phyloP scores from a whole-genome alignment of 78 protist genomes.

The Dictyostelium discoideum region DNA sequence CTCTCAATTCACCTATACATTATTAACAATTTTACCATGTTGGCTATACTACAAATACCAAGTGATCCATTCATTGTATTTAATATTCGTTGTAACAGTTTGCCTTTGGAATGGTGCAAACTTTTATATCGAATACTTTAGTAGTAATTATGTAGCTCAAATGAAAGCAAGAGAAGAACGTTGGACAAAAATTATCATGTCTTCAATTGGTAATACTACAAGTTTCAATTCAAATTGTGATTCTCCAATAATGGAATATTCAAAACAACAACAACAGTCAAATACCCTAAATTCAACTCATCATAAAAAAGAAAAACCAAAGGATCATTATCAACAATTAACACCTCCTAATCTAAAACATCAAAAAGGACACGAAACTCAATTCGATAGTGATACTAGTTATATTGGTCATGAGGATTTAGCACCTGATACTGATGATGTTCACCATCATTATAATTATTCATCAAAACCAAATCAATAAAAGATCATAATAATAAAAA shows the following conservation, averaged over 20 bases:
- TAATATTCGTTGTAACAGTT: neutral
- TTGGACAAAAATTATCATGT: constrained; percentile 58
- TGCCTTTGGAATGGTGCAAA: constrained; percentile 78
- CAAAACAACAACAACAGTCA: neutral
- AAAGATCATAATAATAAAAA: no score
- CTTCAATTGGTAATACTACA: constrained; percentile 34
- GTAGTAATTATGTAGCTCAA: constrained; percentile 39
- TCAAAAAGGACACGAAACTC: neutral
- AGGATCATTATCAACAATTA: neutral
- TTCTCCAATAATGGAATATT: neutral
- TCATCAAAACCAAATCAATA: neutral
- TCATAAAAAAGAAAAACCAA: neutral
- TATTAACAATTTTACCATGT: constrained; percentile 43
- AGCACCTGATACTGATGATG: neutral
- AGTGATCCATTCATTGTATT: constrained; percentile 1
- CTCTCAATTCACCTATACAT: constrained; percentile 62
- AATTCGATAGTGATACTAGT: constrained; percentile 4
- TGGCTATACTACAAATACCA: constrained; percentile 18
- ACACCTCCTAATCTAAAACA: neutral
- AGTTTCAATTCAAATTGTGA: neutral
- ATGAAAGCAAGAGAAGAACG: constrained; percentile 68
- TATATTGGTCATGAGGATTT: neutral
- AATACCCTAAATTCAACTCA: neutral
- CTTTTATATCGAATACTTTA: constrained; percentile 48
- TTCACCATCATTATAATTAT: neutral